Evolutionary conservation across 179 eudicot species (phyloP).

Genomic region (Spinacia oleracea): DNA sequence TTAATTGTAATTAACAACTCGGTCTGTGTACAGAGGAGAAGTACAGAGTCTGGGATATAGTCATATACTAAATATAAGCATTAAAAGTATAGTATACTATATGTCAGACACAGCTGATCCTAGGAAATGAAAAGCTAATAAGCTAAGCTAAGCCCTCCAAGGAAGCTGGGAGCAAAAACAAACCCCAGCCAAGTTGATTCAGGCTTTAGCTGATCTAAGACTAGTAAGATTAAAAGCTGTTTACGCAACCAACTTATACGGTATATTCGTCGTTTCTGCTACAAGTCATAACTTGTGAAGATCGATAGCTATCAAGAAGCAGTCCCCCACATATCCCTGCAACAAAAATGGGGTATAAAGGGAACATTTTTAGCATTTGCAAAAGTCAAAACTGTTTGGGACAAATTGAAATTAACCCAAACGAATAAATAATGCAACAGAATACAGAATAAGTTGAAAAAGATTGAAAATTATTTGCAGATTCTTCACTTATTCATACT

Average conservation of each 20-base stretch:
- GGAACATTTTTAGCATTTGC: constrained; percentile 9
- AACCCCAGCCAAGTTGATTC: constrained; percentile 28
- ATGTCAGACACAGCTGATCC: constrained; percentile 23
- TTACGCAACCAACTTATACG: constrained; percentile 28
- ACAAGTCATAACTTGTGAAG: constrained; percentile 22
- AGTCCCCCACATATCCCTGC: constrained; percentile 36
- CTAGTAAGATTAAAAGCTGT: neutral
- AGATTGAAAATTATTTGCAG: neutral
- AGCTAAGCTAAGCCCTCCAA: constrained; percentile 26
- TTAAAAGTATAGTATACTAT: neutral
- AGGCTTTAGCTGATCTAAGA: constrained; percentile 20
- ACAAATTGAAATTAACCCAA: neutral
- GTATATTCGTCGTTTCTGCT: constrained; percentile 30
- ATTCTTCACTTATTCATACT: constrained; percentile 11
- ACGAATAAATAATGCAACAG: constrained; percentile 19
- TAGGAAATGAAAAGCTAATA: constrained; percentile 7
- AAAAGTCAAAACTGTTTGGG: constrained; percentile 25
- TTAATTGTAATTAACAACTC: constrained; percentile 5
- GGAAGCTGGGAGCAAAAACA: constrained; percentile 30
- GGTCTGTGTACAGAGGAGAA: constrained; percentile 9
- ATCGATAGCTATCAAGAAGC: constrained; percentile 24
- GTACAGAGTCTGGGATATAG: too few relatives aligned
- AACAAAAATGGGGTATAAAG: constrained; percentile 15
- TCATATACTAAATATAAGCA: neutral
- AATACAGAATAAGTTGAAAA: constrained; percentile 23